Conservation (phyloP, 1,284 basidiomycete species). For the Naganishia cerealis region DNA sequence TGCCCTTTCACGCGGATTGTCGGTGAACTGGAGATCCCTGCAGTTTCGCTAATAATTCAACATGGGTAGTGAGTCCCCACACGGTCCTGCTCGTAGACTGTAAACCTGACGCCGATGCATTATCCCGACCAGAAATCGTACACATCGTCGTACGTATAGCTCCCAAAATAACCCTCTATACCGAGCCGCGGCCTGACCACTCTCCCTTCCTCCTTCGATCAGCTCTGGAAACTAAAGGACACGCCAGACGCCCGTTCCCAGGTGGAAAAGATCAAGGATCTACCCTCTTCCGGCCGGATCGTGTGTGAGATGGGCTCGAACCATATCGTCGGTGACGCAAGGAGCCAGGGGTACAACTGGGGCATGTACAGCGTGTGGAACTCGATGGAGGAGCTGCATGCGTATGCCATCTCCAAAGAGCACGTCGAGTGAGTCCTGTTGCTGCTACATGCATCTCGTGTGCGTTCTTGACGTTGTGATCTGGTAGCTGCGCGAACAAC, state of each 20-base stretch:
- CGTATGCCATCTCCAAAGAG: slow-evolving; percentile 32
- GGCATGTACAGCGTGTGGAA: slow-evolving; percentile 33
- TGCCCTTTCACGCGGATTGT: not conserved
- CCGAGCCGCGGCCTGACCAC: slow-evolving; percentile 1
- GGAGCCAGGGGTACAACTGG: slow-evolving; percentile 30
- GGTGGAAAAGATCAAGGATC: slow-evolving; percentile 19
- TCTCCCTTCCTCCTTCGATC: not conserved
- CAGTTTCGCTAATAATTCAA: not conserved
- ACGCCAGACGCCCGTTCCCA: slow-evolving; percentile 21
- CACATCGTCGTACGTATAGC: slow-evolving; percentile 29
- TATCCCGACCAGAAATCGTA: slow-evolving; percentile 26
- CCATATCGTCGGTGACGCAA: slow-evolving; percentile 21
- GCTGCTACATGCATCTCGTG: not conserved
- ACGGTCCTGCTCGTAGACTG: not conserved
- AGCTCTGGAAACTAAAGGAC: slow-evolving; percentile 34
- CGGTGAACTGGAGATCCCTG: not conserved
- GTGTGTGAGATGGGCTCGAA: slow-evolving; percentile 22
- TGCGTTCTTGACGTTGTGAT: not conserved
- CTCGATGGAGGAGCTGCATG: slow-evolving; percentile 26
- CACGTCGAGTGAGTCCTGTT: slow-evolving; percentile 31
- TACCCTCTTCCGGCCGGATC: slow-evolving; percentile 26
- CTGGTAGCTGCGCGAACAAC: slow-evolving; percentile 29
- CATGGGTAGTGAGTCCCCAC: slow-evolving; percentile 24
- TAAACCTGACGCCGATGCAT: not conserved
- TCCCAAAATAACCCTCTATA: not conserved